Percentiles rank a stretch among this genome's conserved stretches.
Conservation (phyloP, 2,329 filamentous ascomycete species). For the Alternaria triticina region DNA sequence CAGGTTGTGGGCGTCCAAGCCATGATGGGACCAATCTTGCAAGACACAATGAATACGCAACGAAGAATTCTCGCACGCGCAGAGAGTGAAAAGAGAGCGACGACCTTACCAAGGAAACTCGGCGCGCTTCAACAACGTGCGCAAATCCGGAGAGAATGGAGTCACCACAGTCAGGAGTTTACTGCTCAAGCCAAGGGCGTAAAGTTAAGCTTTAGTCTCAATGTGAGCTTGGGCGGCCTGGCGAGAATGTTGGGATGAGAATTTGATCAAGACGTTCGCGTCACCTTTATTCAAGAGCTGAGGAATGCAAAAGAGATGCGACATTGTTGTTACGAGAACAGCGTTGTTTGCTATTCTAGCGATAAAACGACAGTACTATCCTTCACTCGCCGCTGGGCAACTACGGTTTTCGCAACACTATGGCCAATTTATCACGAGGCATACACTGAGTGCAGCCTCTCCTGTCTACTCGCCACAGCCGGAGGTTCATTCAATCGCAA, state of each 20-base stretch:
- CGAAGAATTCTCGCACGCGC: constrained; percentile 2
- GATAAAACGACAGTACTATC: background rate
- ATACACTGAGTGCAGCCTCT: background rate
- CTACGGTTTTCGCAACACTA: background rate
- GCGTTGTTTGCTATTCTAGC: background rate
- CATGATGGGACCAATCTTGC: constrained; percentile 26
- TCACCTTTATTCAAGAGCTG: background rate
- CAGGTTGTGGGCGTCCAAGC: constrained; percentile 21
- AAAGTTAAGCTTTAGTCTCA: constrained; percentile 40
- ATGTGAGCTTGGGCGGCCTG: constrained; percentile 31
- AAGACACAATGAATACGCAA: constrained; percentile 21
- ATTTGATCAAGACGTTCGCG: background rate
- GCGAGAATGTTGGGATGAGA: constrained; percentile 28
- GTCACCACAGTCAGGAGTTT: constrained; percentile 31
- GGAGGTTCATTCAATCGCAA: background rate
- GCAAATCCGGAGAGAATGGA: constrained; percentile 35
- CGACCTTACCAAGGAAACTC: constrained; percentile 6
- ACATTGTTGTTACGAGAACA: background rate
- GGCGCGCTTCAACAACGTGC: constrained; percentile 30
- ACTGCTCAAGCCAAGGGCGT: constrained; percentile 32
- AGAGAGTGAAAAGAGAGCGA: constrained; percentile 11
- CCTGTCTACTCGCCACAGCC: background rate
- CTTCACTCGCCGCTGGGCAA: background rate
- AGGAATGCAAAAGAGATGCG: background rate
- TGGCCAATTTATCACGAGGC: background rate